Evolutionary conservation across 1,139 yeast species (phyloP).

Genomic region (Diutina scorzettiae): DNA sequence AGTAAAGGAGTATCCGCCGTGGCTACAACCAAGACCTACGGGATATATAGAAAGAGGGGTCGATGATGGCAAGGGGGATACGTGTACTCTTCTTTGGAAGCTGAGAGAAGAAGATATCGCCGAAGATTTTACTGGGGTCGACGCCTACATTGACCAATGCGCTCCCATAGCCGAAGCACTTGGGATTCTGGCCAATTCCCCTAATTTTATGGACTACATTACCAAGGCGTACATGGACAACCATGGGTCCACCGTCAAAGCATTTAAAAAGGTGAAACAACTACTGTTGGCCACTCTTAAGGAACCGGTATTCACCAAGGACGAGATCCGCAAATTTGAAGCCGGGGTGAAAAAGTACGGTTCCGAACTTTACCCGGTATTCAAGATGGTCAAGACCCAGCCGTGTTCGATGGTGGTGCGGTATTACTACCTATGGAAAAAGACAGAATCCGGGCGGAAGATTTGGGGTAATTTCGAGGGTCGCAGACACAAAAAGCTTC

Average conservation of each 20-base stretch:
- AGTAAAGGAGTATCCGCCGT: constrained; percentile 47
- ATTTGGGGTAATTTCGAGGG: constrained; percentile 85
- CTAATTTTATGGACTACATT: constrained; percentile 73
- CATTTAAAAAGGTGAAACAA: constrained; percentile 25
- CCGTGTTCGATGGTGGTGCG: constrained; percentile 69
- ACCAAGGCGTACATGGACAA: constrained; percentile 40
- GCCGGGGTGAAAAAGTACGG: constrained; percentile 66
- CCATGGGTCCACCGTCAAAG: constrained; percentile 36
- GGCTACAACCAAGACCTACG: constrained; percentile 70
- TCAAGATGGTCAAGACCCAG: constrained; percentile 56
- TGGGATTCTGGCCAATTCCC: constrained; percentile 27
- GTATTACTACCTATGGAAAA: constrained; percentile 85
- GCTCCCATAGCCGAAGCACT: constrained; percentile 41
- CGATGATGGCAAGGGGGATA: constrained; percentile 40
- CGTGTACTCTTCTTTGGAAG: constrained; percentile 63
- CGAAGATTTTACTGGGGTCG: constrained; percentile 28
- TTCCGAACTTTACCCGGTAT: constrained; percentile 69
- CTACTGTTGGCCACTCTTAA: constrained; percentile 47
- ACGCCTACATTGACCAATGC: constrained; percentile 43
- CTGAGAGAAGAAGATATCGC: constrained; percentile 23
- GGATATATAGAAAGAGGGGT: constrained; percentile 85
- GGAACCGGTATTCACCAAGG: constrained; percentile 63
- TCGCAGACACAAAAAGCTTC: constrained; percentile 39
- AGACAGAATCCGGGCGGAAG: constrained; percentile 57
- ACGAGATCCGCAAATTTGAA: constrained; percentile 62